Base-by-base conservation (phyloP, 202 grass and related monocot species). In the Carex sylvatica region DNA sequence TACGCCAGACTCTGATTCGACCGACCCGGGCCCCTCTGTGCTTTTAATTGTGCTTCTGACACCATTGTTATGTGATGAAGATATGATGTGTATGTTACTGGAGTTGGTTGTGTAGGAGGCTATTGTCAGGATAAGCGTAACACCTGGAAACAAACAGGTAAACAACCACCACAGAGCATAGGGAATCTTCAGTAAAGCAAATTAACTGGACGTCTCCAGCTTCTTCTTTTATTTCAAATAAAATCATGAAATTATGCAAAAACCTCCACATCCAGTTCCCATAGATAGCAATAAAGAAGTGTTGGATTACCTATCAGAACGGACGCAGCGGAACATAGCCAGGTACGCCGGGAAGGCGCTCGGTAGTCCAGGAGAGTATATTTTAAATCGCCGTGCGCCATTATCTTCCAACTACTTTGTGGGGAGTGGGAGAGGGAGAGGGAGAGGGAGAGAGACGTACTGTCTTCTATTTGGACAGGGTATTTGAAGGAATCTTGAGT, bases 1-100 rank as follows among this genome's bases (percentile, higher is more conserved):
- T 12, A 92, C 95, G 7, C 89, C 92, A 19, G 19, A 64, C 0
- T 24, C 86, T 14, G 84, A 93, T 70, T 87, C 61, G 51, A 88
- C 83, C 20, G 2, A 61, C 2, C 76, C 84, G 1, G 84, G 80
- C 46, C 84, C 80, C 71, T 88, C 88, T 28, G 88, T 82, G 23
- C 42, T 69, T 82, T 69, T 56, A 4, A 82, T 3, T 82, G 2
- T 40, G 16, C 15, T 64, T 33, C 33, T 6, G 13, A 3, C 14
- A 68, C 64, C 80, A 14, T 13, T 8, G n/a, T 20, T 19, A 67
- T 53, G 22, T 53, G 35, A 30, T n/a, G 62, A n/a, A 19, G 61
- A 82, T 68, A 31, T 36, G 33, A 69, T 82, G 14, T 69, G 42
- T 31, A 53, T 82, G 40, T 68, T 68, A 66, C 6, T 54, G 40